Conservation (phyloP, 2,329 filamentous ascomycete species). For the Fusarium chuoi region DNA sequence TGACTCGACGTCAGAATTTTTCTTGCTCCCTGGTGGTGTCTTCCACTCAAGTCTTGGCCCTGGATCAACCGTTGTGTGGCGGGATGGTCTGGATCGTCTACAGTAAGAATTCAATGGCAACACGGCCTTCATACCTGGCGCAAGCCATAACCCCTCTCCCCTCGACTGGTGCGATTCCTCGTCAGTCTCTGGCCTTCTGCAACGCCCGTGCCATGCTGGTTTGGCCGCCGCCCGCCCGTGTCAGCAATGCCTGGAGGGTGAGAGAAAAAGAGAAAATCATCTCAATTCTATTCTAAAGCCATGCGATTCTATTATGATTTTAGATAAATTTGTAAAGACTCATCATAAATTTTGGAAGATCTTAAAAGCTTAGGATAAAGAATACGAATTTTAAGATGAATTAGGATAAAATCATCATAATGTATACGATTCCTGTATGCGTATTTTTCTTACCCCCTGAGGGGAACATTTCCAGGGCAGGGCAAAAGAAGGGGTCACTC, state of each 20-base stretch:
- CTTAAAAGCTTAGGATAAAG: neutral
- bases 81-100: conserved; percentile 11
- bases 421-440: neutral
- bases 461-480: conserved; percentile 24
- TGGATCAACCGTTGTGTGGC: neutral
- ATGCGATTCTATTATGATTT: neutral
- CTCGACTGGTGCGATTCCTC: neutral
- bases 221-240: conserved; percentile 16
- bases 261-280: neutral
- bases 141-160: conserved; percentile 27
- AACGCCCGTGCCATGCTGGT: conserved; percentile 22
- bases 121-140: conserved; percentile 23
- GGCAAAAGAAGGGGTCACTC: conserved; percentile 26
- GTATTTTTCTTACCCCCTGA: neutral
- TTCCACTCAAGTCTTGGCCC: neutral
- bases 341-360: neutral
- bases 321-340: neutral
- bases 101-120: neutral
- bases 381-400: neutral
- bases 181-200: conserved; percentile 10
- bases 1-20: neutral
- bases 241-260: conserved; percentile 13
- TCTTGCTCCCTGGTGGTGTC: neutral
- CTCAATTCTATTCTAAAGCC: neutral
- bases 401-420: neutral